Conservation (phyloP, 2,329 filamentous ascomycete genomes). For the Paramyrothecium roridum region DNA sequence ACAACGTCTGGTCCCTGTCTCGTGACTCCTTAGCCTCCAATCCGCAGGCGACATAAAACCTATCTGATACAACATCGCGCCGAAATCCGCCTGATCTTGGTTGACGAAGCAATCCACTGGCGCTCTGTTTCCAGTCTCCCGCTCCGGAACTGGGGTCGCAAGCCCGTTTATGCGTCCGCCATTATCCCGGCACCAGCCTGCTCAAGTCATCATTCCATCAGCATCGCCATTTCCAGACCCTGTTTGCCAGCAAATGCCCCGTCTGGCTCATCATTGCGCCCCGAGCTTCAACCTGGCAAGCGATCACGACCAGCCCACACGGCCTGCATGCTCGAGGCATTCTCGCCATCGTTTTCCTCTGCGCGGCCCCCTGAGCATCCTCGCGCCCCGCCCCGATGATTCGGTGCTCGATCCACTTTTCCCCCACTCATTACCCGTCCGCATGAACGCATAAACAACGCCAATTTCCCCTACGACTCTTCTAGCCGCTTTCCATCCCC, state of each 20-base stretch:
- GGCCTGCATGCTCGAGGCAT: no score
- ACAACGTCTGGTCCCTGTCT: not conserved
- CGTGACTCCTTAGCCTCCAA: not conserved
- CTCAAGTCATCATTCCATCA: not conserved
- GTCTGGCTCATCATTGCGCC: not conserved
- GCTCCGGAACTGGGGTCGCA: not conserved
- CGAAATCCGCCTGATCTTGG: not conserved
- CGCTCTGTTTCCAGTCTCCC: not conserved
- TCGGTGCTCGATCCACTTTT: not conserved
- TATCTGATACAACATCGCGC: not conserved
- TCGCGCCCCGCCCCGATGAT: not conserved
- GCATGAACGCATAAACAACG: constrained; percentile 2
- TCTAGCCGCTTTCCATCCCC: constrained; percentile 1
- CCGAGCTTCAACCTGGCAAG: not conserved
- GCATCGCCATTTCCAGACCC: not conserved
- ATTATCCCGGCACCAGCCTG: not conserved
- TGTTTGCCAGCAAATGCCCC: not conserved
- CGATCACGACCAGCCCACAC: not conserved
- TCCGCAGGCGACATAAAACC: not conserved
- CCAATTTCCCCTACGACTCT: constrained; percentile 2
- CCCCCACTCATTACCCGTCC: not conserved
- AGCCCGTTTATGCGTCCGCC: not conserved
- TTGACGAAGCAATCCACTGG: not conserved
- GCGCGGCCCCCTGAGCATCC: not conserved
- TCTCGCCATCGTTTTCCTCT: not conserved